Percentiles rank a stretch among this genome's conserved stretches.
Evolutionary conservation across 768 basidiomycete genomes (phyloP).

Genomic region (Amyloporia xantha): DNA sequence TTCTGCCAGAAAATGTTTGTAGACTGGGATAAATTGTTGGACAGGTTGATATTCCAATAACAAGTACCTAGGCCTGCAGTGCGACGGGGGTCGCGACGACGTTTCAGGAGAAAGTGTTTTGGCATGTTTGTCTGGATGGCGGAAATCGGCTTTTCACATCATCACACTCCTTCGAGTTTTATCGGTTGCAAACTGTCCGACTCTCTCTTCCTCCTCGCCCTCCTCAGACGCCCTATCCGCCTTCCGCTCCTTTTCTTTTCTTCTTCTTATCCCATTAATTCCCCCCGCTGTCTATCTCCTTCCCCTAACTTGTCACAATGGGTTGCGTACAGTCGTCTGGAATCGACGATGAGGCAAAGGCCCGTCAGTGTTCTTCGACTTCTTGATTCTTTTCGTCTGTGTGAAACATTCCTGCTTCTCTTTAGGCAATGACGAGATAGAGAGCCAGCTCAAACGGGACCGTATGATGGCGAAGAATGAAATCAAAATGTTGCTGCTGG

Average conservation of each 20-base stretch:
- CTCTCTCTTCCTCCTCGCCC: not conserved
- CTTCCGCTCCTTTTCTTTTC: not conserved
- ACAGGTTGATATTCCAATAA: not conserved
- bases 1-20: not conserved
- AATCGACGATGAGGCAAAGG: conserved; percentile 76
- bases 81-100: not conserved
- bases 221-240: not conserved
- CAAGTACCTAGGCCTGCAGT: not conserved
- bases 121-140: conserved; percentile 2
- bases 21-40: not conserved
- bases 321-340: conserved; percentile 69
- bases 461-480: conserved; percentile 86
- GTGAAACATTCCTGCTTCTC: not conserved
- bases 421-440: conserved; percentile 83
- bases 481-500: conserved; percentile 93
- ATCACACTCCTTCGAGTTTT: too few relatives aligned
- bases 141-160: conserved; percentile 1
- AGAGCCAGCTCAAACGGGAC: conserved; percentile 86
- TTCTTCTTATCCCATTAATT: conserved; percentile 4
- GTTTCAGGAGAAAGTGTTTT: not conserved
- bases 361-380: conserved; percentile 46
- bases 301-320: conserved; percentile 35
- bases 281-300: too few relatives aligned
- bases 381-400: conserved; percentile 1
- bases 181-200: too few relatives aligned